Base-by-base conservation (phyloP, 2,329 filamentous ascomycete species). In the Pseudogymnoascus sp. region DNA sequence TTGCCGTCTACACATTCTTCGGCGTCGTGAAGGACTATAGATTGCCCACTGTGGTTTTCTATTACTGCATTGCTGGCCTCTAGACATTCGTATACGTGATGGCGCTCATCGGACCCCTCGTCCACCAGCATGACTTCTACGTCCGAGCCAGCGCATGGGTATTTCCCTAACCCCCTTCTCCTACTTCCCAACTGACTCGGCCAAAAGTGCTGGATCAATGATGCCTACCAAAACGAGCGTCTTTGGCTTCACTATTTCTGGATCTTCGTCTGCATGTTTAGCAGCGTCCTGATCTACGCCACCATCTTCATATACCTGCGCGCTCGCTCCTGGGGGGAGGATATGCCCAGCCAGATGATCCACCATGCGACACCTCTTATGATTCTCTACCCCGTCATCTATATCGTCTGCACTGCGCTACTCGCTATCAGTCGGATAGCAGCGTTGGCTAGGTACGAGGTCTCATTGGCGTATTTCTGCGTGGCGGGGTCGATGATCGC, bases 121-220 rank as follows among this genome's bases (percentile, higher is more conserved):
- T 69, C 8, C 68, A 73, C 36, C 67, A 67, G 4, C 51, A 77
- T 0, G 79, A 80, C 0, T 70, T 86, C 60, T 89, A 86, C 64
- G 84, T 86, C n/a, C 79, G 85, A 16, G 86, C 86, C 31, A 83
- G 83, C 8, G 81, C 84, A 7, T 90, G 87, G 81, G 81, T 83
- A 73, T 69, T 77, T 74, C 21, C 14, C 57, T n/a, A 14, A 3
- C 31, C 81, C 85, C 39, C 16, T 42, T 42, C 8, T 42, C 16
- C 39, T 18, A 42, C 39, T 21, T 42, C 39, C 39, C 8, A 42
- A 18, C 39, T 18, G 8, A 42, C 16, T 42, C 16, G 16, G 39
- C 39, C 16, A 18, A 42, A 42, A 18, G 39, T 18, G 86, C 72
- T 89, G 86, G 86, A 81, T 88, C 64, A 83, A 83, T 64, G 74